Evolutionary conservation across 257 asterid genomes (phyloP).

Genomic region (Schizonepeta tenuifolia): DNA sequence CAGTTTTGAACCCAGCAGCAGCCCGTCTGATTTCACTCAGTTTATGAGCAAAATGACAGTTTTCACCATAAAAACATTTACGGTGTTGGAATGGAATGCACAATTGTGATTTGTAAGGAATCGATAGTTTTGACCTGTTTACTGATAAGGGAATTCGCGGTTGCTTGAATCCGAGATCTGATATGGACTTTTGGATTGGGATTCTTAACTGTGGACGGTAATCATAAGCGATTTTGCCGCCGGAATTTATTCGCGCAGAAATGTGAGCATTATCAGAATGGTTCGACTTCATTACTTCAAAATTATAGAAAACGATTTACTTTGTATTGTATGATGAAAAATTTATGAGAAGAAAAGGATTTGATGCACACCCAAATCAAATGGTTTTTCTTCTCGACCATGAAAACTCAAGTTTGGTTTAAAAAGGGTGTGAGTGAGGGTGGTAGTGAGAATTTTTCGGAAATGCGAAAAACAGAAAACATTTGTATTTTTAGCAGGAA

Average conservation of each 20-base stretch:
- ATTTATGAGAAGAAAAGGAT: neutral
- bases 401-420: neutral
- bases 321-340: neutral
- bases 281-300: neutral
- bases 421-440: neutral
- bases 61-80: conserved; percentile 43
- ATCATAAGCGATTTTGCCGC: conserved; percentile 18
- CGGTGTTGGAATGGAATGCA: conserved; percentile 52
- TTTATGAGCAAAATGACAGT: conserved; percentile 46
- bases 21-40: conserved; percentile 28
- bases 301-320: neutral
- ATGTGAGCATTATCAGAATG: conserved; percentile 5
- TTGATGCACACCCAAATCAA: neutral
- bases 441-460: too few species aligned
- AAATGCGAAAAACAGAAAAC: neutral
- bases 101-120: conserved; percentile 28
- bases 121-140: conserved; percentile 24
- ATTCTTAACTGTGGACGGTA: conserved; percentile 24
- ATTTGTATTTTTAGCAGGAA: conserved; percentile 4
- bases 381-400: neutral
- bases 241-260: neutral
- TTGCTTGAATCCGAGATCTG: conserved; percentile 21
- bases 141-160: conserved; percentile 34
- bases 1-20: neutral
- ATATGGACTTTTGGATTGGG: neutral